A percentile compares a stretch with the other conserved stretches of the same genome.
Evolutionary conservation across 2,329 filamentous ascomycete species (phyloP).

Genomic region (Gnomoniopsis smithogilvyi): DNA sequence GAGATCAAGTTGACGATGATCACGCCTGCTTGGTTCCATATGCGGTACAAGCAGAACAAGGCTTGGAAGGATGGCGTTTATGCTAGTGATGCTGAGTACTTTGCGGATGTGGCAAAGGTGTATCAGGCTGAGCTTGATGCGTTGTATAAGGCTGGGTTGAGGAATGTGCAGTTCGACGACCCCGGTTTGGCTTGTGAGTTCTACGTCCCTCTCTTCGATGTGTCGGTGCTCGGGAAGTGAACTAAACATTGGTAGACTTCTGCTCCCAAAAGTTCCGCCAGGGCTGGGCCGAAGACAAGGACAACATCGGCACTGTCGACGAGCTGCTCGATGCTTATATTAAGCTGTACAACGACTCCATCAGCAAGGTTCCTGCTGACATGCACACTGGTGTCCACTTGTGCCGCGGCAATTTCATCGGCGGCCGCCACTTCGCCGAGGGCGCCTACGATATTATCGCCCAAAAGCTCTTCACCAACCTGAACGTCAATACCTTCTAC

Average conservation of each 20-base stretch:
- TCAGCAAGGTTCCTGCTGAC: slow-evolving; percentile 61
- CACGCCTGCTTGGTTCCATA: slow-evolving; percentile 53
- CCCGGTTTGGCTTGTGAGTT: slow-evolving; percentile 63
- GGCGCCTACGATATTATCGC: slow-evolving; percentile 67
- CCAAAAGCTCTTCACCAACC: slow-evolving; percentile 60
- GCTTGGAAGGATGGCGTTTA: slow-evolving; percentile 58
- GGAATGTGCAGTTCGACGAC: slow-evolving; percentile 68
- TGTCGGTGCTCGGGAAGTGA: background rate
- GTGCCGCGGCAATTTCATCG: slow-evolving; percentile 67
- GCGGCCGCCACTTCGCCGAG: slow-evolving; percentile 63
- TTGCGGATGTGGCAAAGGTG: slow-evolving; percentile 61
- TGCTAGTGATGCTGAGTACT: slow-evolving; percentile 57
- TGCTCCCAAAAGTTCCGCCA: slow-evolving; percentile 69
- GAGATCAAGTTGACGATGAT: slow-evolving; percentile 55
- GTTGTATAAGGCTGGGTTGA: slow-evolving; percentile 59
- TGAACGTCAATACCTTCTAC: slow-evolving; percentile 66
- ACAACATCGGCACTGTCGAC: slow-evolving; percentile 66
- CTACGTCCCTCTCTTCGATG: background rate
- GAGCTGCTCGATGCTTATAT: slow-evolving; percentile 75
- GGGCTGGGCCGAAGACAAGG: slow-evolving; percentile 64
- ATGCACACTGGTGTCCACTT: slow-evolving; percentile 76
- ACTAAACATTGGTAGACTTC: slow-evolving; percentile 54
- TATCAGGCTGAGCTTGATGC: slow-evolving; percentile 61
- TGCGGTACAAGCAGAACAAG: slow-evolving; percentile 50
- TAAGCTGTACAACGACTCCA: slow-evolving; percentile 70